Base-by-base conservation (phyloP, 2,329 filamentous ascomycete species). In the Rutstroemia sp. region DNA sequence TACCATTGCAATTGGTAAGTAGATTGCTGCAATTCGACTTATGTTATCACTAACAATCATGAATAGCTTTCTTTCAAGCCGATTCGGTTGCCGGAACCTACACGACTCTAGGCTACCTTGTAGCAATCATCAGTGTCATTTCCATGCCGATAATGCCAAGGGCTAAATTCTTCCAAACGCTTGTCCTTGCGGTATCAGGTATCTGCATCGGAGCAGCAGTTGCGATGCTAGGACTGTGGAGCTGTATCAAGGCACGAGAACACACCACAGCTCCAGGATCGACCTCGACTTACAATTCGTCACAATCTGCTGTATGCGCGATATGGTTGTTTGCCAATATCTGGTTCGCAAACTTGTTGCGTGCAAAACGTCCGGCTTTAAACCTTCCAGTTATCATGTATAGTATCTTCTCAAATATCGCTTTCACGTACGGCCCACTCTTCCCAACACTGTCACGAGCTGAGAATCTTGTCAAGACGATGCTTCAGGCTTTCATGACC, bases 301-400 rank as follows among this genome's bases (percentile, higher is more conserved):
- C 85, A 25, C 86, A 88, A 49, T 81, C 83, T 2, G 86, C 79
- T 0, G 86, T 90, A 0, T 82, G 82, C 56, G 87, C 73, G 0
- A 72, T 90, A 2, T 90, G 85, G 83, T 74, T 91, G 1, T 86
- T 90, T 68, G 79, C 82, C 57, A 80, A 83, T 66, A 86, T 88
- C 51, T 91, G 84, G 73, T 66, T 84, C 18, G 77, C 82, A 59
- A 89, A 89, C 67, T 72, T 79, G 1, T 62, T 88, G 39, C 79
- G 86, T 45, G 85, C 86, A 8, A 85, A 83, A 62, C 77, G 79
- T 41, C 85, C 86, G 1, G 81, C 86, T 61, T 77, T 90, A 52
- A 81, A 82, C 49, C 78, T 90, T 45, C 85, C 87, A 0, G 77
- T 82, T n/a, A 87, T 90, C 54, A 74, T 87, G 54, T 88, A 83